A percentile compares a stretch with the other conserved stretches of the same genome.
phyloP scores from a whole-genome alignment of 129 eudicot species.

The Centaurea solstitialis region DNA sequence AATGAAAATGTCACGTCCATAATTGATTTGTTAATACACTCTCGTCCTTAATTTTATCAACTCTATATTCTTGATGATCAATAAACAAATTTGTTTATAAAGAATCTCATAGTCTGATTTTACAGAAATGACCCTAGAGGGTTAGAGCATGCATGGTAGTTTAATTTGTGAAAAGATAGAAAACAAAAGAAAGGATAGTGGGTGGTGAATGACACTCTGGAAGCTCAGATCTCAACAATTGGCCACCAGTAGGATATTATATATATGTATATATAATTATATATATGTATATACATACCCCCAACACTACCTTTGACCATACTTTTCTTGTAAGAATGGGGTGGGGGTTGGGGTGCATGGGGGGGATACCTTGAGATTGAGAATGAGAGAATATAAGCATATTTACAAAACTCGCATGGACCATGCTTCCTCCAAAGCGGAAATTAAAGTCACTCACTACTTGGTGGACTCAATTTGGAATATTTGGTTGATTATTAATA shows the following conservation, averaged over 20 bases:
- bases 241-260: slow-evolving; percentile 28
- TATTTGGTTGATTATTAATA: not conserved
- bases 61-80: not conserved
- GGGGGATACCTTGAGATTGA: slow-evolving; percentile 12
- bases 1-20: not conserved
- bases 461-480: not conserved
- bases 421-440: slow-evolving; percentile 1
- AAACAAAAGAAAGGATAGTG: slow-evolving; percentile 20
- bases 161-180: not conserved
- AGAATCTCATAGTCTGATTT: not conserved
- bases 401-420: slow-evolving; percentile 30
- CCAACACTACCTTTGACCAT: slow-evolving; percentile 39
- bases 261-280: not conserved
- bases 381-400: slow-evolving; percentile 5
- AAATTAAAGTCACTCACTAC: too few species aligned
- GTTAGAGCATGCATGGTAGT: not conserved
- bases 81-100: not conserved
- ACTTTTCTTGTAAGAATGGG: slow-evolving; percentile 29
- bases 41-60: not conserved
- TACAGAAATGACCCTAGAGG: not conserved
- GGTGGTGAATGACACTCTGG: slow-evolving; percentile 40
- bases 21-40: not conserved
- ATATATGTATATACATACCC: slow-evolving; percentile 10
- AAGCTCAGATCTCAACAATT: slow-evolving; percentile 39
- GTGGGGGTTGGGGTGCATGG: not conserved